Base-by-base conservation (phyloP, 805 yeast genomes). In the Ogataea pilisensis region DNA sequence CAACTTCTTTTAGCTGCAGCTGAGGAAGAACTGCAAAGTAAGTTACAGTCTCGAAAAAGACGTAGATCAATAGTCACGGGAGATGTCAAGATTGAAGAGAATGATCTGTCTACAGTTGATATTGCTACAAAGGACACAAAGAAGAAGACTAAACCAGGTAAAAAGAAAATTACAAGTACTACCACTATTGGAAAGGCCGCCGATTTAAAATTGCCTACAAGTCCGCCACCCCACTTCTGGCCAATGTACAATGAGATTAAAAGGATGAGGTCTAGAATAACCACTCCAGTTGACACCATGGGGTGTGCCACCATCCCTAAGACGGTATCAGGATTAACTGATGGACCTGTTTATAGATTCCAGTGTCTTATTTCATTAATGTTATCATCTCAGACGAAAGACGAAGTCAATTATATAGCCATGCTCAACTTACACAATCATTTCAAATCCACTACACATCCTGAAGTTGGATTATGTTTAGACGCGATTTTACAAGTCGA, bases 371-470 rank as follows among this genome's bases (percentile, higher is more conserved):
- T 89, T 0, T 80, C 95, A 3, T 69, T 90, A 38, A 85, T 90
- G 90, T 75, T 90, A 24, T 85, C 95, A 8, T 76, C 96, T 0
- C 97, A 90, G 51, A 90, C 98, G 2, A 89, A 85, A 56, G 98
- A 90, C 60, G 95, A 87, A 58, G 77, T 82, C 35, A 90, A 87
- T 45, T 84, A 72, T 39, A 73, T 72, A 31, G 95, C 93, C 0
- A 83, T 89, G 80, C 58, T 59, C 13, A 72, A 64, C 24, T 64
- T 91, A 47, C 80, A 85, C 51, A 54, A 28, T 66, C 72, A 48
- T 64, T 82, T 51, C 43, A 42, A 38, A 45, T 51, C n/a, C 50
- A 61, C 42, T 12, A 68, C 72, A 21, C 73, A 45, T 37, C 34
- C 30, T 5, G 44, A 57, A 4, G 68, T 73, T 14, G 89, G 89